Base-by-base conservation (phyloP, 768 basidiomycete species). In the Russula compacta region DNA sequence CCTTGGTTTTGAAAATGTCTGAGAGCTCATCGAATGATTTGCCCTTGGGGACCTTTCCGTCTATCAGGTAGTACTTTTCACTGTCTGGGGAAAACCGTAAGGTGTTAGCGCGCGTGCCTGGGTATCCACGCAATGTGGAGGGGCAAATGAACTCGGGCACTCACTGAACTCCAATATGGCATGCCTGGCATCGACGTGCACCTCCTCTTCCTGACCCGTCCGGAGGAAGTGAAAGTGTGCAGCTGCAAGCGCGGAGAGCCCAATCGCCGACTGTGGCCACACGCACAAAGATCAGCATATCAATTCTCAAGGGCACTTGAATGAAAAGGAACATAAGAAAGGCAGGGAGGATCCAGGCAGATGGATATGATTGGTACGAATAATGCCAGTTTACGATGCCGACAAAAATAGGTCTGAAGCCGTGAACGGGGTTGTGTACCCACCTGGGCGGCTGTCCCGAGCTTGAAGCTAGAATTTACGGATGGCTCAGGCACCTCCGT, bases 361-460 rank as follows among this genome's bases (percentile, higher is more conserved):
- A 35, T 11, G 21, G 21, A 7, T 14, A 11, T 14, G 21, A 24
- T 24, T 21, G 10, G 44, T 21, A 21, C 19, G 6, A 21, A 46
- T n/a, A n/a, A n/a, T n/a, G n/a, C n/a, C n/a, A n/a, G n/a, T n/a
- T n/a, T n/a, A 21, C 44, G 21, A 2, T n/a, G 19, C 44, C 4
- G 21, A 46, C 43, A 8, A 46, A 2, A 4, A 17, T 42, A 44
- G 9, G 19, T 48, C 29, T 19, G 21, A 17, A 43, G 33, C 14
- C 29, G 29, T 42, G 32, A 39, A 29, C 43, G 11, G 17, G 52
- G 7, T 5, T 10, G 17, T 29, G 42, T 15, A 14, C 70, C 55
- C 64, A 78, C 82, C 75, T 84, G 83, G 2, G 83, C 81, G 46
- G 77, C 77, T 9, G 74, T 71, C 1, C 81, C 83, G 8, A 84